Evolutionary conservation across 768 basidiomycete genomes (phyloP).

Genomic region (Cystobasidium onofrii): DNA sequence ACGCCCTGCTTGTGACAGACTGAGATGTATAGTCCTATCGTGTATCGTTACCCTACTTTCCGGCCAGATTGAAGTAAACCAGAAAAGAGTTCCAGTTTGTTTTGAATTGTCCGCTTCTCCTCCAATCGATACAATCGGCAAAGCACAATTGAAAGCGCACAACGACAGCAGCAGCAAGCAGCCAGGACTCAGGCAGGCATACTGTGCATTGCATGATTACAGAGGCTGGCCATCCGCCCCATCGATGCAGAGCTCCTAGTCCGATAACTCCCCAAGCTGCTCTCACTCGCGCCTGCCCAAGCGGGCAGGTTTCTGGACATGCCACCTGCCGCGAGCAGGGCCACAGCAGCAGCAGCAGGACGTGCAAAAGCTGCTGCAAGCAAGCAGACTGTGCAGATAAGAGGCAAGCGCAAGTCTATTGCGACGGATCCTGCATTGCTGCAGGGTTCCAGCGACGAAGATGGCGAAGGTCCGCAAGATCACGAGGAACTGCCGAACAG

Average conservation of each 20-base stretch:
- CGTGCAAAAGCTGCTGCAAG: neutral
- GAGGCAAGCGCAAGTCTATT: neutral
- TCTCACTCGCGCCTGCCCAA: neutral
- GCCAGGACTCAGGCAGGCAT: neutral
- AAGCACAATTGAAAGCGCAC: neutral
- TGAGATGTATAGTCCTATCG: too few species aligned
- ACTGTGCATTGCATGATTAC: neutral
- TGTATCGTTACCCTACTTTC: too few species aligned
- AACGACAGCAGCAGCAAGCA: neutral
- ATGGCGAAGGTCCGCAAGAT: constrained; percentile 14
- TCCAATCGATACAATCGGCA: constrained; percentile 7
- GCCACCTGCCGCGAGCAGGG: neutral
- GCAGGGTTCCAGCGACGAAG: constrained; percentile 18
- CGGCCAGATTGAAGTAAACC: too few species aligned
- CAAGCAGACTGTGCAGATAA: constrained; percentile 5
- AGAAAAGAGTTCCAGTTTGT: neutral
- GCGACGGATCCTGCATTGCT: neutral
- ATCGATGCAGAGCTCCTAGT: neutral
- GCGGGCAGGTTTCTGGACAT: neutral
- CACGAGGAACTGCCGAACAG: neutral
- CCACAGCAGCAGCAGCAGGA: neutral
- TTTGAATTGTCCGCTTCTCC: neutral
- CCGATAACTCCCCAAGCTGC: neutral
- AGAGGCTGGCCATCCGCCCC: neutral
- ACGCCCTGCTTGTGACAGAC: too few species aligned